Conservation (phyloP, 139 green algal genomes). For the Nannochloris sp. region DNA sequence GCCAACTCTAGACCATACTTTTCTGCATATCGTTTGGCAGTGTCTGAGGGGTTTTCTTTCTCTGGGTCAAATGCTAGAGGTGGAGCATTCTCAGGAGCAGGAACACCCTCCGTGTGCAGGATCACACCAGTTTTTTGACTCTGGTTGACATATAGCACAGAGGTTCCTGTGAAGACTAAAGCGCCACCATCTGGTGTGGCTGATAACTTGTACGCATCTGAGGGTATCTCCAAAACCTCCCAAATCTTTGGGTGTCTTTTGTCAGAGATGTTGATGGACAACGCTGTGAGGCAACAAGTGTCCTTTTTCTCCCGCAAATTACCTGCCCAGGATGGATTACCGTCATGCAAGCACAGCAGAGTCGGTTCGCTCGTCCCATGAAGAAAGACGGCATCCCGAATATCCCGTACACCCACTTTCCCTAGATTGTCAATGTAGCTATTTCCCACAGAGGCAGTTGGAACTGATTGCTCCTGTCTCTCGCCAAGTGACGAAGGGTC, state of each 20-base stretch:
- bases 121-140: conserved; percentile 24
- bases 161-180: conserved; percentile 66
- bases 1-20: conserved; percentile 46
- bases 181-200: conserved; percentile 62
- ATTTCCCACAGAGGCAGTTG: conserved; percentile 42
- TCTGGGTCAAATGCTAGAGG: conserved; percentile 36
- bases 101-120: conserved; percentile 14
- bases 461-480: background rate
- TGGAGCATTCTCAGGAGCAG: conserved; percentile 12
- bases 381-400: conserved; percentile 65
- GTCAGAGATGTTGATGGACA: conserved; percentile 66
- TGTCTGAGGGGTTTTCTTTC: conserved; percentile 14
- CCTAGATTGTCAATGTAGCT: conserved; percentile 63
- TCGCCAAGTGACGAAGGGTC: background rate
- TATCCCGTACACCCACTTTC: conserved; percentile 50
- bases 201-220: conserved; percentile 54
- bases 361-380: conserved; percentile 84
- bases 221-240: conserved; percentile 51
- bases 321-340: conserved; percentile 70
- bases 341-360: conserved; percentile 80
- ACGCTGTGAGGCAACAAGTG: conserved; percentile 61
- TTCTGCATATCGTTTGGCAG: conserved; percentile 30
- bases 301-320: conserved; percentile 47
- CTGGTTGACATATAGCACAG: conserved; percentile 70
- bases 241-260: conserved; percentile 75